Evolutionary conservation across 805 yeast species (phyloP), one percentile per base, ranked within the genome.

Genomic region (Yamadazyma tumulicola): DNA sequence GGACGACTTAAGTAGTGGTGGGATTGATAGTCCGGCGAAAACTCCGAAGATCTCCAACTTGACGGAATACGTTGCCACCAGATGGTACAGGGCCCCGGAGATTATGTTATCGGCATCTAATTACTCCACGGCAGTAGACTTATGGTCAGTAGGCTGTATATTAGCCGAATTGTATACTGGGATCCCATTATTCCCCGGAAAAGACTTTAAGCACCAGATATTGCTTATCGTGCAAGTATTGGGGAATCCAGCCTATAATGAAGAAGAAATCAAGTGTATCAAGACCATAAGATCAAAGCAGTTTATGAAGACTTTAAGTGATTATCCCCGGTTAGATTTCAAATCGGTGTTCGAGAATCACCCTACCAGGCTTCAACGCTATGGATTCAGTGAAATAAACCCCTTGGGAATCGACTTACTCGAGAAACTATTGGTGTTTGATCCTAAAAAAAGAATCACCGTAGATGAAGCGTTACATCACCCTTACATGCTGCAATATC

Each of bases 401-500:
- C 55, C 56, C 0, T 27, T 39, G n/a, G 64, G 59, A 1, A 37
- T 61, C 8, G 64, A 62, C 32, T 46, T 66, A 34, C 43, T 66
- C 37, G 81, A 79, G 36, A 75, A 69, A 46, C 76, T 93, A 83
- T 69, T 93, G 23, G 78, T 89, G n/a, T 73, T 93, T 45, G 95
- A 91, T 55, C 97, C 97, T 3, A 71, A 68, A 29, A 74, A 77
- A 49, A 74, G 98, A 58, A 82, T 89, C 37, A 79, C 88, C 0
- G 97, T 89, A 3, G 87, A 84, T 38, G 83, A 87, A 47, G 97
- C 97, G 0, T 67, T 93, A 32, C 72, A 69, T 41, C 98, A 93
- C 61, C 96, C 96, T 6, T 93, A 91, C 55, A 62, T 93, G 36
- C 71, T 79, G 30, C 75, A 85, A 20, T 93, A 96, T 89, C 97